A percentile compares a stretch with the other conserved stretches of the same genome.
Evolutionary conservation across 306 rosid genomes (phyloP).

Genomic region (Gastrolobium bilobum): DNA sequence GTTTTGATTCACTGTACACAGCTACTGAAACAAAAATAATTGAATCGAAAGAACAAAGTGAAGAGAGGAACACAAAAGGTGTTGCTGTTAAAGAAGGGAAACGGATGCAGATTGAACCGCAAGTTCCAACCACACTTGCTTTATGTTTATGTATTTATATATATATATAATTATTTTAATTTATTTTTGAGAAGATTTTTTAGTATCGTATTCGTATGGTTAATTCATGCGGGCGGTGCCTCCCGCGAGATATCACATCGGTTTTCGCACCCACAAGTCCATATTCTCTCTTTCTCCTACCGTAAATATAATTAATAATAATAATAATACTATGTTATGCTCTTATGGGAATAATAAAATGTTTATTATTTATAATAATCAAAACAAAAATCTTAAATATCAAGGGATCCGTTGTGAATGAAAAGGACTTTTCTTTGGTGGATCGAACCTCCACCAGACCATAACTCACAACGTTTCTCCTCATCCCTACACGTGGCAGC

Average conservation of each 20-base stretch:
- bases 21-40: conserved; percentile 5
- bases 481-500: conserved; percentile 49
- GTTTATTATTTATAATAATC: not conserved
- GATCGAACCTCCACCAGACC: conserved; percentile 32
- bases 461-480: not conserved
- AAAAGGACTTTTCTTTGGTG: conserved; percentile 32
- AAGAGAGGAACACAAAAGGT: not conserved
- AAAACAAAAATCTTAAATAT: conserved; percentile 51
- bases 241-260: conserved; percentile 65
- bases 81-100: not conserved
- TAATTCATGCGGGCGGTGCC: conserved; percentile 75
- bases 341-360: not conserved
- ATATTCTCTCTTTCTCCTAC: conserved; percentile 21
- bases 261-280: conserved; percentile 51
- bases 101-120: conserved; percentile 31
- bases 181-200: not conserved
- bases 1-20: conserved; percentile 41
- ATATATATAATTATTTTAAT: not conserved
- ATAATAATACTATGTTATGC: not conserved
- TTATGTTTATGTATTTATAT: conserved; percentile 44
- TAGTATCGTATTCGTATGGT: conserved; percentile 45
- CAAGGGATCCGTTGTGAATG: conserved; percentile 45
- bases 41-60: conserved; percentile 40
- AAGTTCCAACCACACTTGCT: conserved; percentile 39
- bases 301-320: not conserved